Evolutionary conservation across 2,329 filamentous ascomycete genomes (phyloP).

Genomic region (Cytospora chrysosperma): DNA sequence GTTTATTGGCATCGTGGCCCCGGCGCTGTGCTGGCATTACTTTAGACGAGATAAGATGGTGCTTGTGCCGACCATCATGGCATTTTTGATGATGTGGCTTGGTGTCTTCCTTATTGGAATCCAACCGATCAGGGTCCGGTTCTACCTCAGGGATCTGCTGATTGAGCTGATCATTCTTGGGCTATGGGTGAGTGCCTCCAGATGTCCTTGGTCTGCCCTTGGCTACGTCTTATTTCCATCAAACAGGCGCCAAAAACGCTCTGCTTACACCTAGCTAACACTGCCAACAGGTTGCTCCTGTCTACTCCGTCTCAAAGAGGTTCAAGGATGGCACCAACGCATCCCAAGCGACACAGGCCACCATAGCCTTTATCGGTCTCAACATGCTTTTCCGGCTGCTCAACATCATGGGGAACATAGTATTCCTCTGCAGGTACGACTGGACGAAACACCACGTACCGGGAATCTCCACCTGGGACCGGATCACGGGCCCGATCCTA

Average conservation of each 20-base stretch:
- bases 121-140: conserved; percentile 37
- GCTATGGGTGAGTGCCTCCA: conserved; percentile 33
- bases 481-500: conserved; percentile 31
- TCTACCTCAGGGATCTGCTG: conserved; percentile 40
- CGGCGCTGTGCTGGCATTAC: conserved; percentile 37
- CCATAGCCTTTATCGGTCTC: conserved; percentile 21
- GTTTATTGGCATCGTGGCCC: conserved; percentile 34
- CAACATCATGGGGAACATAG: conserved; percentile 39
- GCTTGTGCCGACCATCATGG: conserved; percentile 37
- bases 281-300: conserved; percentile 26
- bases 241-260: no score
- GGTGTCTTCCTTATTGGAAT: conserved; percentile 36
- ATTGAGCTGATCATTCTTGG: conserved; percentile 38
- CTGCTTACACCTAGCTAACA: not conserved
- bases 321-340: conserved; percentile 9
- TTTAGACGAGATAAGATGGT: conserved; percentile 33
- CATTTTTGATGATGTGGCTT: conserved; percentile 39
- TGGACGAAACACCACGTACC: conserved; percentile 39
- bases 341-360: not conserved
- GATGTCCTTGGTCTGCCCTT: conserved; percentile 23
- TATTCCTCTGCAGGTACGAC: conserved; percentile 40
- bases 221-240: no score
- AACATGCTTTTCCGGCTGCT: conserved; percentile 39
- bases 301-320: conserved; percentile 29
- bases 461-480: conserved; percentile 28